Evolutionary conservation across 108 stramenopile genomes (phyloP).

Genomic region (Cyclotella atomus): DNA sequence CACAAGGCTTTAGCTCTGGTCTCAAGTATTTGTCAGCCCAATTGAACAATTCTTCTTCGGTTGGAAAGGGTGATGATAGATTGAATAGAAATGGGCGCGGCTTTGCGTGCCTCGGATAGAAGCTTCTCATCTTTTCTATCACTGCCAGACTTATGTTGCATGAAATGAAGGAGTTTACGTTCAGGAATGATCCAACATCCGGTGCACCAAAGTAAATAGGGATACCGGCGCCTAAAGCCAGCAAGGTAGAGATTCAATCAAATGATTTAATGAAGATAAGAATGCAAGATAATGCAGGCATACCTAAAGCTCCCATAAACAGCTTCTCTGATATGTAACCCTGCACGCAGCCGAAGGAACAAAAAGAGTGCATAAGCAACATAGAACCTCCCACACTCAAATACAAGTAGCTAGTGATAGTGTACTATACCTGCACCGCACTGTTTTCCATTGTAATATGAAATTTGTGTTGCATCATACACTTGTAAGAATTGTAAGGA

Average conservation of each 20-base stretch:
- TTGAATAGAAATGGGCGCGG: slow-evolving; percentile 17
- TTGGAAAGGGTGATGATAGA: slow-evolving; percentile 5
- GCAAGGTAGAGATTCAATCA: background rate
- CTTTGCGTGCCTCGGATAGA: slow-evolving; percentile 13
- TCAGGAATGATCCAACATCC: slow-evolving; percentile 19
- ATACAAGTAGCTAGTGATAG: no score
- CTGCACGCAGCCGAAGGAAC: no score
- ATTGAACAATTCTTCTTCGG: slow-evolving; percentile 13
- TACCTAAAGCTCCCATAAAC: slow-evolving; percentile 6
- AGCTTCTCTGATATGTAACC: slow-evolving; percentile 27
- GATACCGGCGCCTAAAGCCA: slow-evolving; percentile 14
- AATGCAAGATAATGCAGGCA: background rate
- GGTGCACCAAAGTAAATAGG: slow-evolving; percentile 30
- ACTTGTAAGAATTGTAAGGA: slow-evolving; percentile 21
- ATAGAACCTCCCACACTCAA: no score
- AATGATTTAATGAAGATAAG: background rate
- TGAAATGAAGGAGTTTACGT: slow-evolving; percentile 7
- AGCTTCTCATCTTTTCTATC: slow-evolving; percentile 22
- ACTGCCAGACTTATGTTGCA: slow-evolving; percentile 18
- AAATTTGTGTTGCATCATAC: slow-evolving; percentile 23
- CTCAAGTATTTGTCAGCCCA: slow-evolving; percentile 27
- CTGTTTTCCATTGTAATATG: slow-evolving; percentile 31
- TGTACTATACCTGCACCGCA: no score
- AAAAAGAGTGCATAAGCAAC: no score
- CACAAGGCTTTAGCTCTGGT: slow-evolving; percentile 20